Evolutionary conservation across 2,329 filamentous ascomycete genomes (phyloP).

Genomic region (Fusarium illudens): DNA sequence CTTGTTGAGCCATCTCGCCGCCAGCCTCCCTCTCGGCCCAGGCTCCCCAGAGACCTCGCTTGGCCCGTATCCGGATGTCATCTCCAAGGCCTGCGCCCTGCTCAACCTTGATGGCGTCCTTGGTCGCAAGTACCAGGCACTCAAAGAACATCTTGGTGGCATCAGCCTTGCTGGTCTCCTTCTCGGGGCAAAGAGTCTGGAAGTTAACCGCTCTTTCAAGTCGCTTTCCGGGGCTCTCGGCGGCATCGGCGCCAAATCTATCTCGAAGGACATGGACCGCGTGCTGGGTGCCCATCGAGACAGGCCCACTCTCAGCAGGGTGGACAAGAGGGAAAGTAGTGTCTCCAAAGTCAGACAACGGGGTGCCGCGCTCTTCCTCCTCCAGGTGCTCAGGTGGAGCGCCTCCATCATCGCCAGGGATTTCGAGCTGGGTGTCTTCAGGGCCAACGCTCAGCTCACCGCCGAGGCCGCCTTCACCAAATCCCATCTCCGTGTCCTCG

Average conservation of each 20-base stretch:
- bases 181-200: constrained; percentile 88
- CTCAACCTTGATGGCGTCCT: constrained; percentile 97
- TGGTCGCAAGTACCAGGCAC: constrained; percentile 92
- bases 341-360: constrained; percentile 76
- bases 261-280: constrained; percentile 95
- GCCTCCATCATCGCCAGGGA: constrained; percentile 64
- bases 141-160: constrained; percentile 99
- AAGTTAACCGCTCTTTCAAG: constrained; percentile 83
- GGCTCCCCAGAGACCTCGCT: constrained; percentile 94
- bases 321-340: constrained; percentile 79
- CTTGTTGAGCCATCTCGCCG: constrained; percentile 65
- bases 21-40: constrained; percentile 86
- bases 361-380: constrained; percentile 54
- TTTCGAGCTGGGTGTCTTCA: constrained; percentile 71
- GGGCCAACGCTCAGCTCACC: constrained; percentile 62
- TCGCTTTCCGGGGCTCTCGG: constrained; percentile 74
- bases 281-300: constrained; percentile 92
- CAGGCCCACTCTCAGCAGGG: constrained; percentile 83
- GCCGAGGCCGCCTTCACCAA: constrained; percentile 58
- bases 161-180: constrained; percentile 81
- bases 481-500: constrained; percentile 67
- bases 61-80: constrained; percentile 83
- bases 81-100: constrained; percentile 81
- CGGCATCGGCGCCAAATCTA: constrained; percentile 79
- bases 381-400: constrained; percentile 50